Evolutionary conservation across 179 eudicot species (phyloP).

Genomic region (Heliamphora pulchella): DNA sequence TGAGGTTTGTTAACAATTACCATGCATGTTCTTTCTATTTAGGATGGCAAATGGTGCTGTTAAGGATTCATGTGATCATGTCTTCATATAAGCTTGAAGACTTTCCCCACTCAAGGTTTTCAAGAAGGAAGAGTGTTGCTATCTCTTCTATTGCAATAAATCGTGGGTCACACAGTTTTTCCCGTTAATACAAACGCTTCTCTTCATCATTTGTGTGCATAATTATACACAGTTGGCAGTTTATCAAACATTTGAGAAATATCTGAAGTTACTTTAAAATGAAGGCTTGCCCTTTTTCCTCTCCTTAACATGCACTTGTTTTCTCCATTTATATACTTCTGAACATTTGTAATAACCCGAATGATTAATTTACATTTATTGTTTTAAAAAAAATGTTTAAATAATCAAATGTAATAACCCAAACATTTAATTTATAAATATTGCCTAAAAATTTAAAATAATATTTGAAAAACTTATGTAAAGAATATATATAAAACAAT

Average conservation of each 20-base stretch:
- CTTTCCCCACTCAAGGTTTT: background rate
- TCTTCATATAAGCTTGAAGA: background rate
- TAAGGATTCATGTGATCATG: background rate
- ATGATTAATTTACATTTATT: too few species aligned
- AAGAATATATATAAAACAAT: too few species aligned
- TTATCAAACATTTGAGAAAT: background rate
- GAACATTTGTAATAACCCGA: too few species aligned
- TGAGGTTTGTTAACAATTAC: constrained; percentile 48
- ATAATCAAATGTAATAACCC: too few species aligned
- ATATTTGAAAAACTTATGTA: too few species aligned
- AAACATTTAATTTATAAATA: too few species aligned
- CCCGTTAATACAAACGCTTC: too few species aligned
- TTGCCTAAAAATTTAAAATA: too few species aligned
- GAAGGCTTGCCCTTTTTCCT: background rate
- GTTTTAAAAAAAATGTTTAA: too few species aligned
- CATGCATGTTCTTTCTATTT: background rate
- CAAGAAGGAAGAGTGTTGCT: background rate
- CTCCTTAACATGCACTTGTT: background rate
- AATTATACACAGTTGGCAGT: background rate
- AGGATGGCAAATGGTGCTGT: background rate
- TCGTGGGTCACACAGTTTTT: background rate
- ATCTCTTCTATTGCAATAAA: background rate
- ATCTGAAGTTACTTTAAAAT: background rate
- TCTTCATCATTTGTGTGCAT: background rate
- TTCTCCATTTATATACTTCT: background rate